These are phyloP conservation scores for Candida golubevii DNA, from an alignment of 805 yeast genomes.

Conservation along the genomic window DNA sequence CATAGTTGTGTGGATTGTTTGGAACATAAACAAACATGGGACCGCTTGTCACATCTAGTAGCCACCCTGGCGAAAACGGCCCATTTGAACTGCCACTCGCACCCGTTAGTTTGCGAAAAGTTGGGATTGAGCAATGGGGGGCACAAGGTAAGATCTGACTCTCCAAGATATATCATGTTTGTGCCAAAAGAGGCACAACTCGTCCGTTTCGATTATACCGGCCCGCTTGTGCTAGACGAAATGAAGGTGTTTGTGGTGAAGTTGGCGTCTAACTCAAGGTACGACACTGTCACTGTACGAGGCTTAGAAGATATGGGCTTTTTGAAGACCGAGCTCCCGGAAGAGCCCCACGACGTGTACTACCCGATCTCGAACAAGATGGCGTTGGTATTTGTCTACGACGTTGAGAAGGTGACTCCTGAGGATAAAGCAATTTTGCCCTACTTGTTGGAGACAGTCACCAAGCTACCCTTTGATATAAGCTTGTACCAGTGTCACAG, in stretches of 20 bases:
- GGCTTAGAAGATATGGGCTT: constrained; percentile 30
- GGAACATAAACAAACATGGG: constrained; percentile 56
- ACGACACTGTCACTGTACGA: constrained; percentile 28
- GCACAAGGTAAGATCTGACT: constrained; percentile 4
- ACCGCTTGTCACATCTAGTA: constrained; percentile 48
- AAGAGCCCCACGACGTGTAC: constrained; percentile 27
- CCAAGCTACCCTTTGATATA: constrained; percentile 53
- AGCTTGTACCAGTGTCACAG: constrained; percentile 52
- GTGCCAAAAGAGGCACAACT: constrained; percentile 49
- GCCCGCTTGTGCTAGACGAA: constrained; percentile 19
- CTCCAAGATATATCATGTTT: constrained; percentile 47
- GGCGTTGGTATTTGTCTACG: constrained; percentile 52
- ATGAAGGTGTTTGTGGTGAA: constrained; percentile 45
- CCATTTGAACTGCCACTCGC: constrained; percentile 57
- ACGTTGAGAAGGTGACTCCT: constrained; percentile 43
- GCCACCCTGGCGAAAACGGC: constrained; percentile 38
- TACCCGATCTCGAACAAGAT: constrained; percentile 41
- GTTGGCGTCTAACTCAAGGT: constrained; percentile 43
- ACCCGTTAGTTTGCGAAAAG: constrained; percentile 47
- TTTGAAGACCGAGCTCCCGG: constrained; percentile 25
- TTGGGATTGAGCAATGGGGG: constrained; percentile 42
- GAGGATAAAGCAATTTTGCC: constrained; percentile 66
- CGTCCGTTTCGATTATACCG: constrained; percentile 45
- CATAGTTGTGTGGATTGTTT: constrained; percentile 45
- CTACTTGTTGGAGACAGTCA: constrained; percentile 55